These are phyloP conservation scores for Boletus vinaceobasis DNA, from an alignment of 768 basidiomycete species.

Conservation along the genomic window DNA sequence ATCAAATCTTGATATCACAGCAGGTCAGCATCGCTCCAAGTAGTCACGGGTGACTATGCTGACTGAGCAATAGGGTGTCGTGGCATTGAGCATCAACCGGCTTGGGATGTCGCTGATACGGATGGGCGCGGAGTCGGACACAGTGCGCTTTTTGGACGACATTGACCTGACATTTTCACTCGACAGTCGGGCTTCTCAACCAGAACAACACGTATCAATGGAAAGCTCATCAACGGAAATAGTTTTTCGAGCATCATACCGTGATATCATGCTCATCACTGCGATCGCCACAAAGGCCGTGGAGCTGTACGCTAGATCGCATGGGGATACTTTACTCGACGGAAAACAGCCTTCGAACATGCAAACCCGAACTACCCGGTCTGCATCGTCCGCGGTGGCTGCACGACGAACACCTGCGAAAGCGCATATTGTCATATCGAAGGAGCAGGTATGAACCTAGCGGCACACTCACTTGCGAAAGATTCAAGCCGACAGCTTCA, in stretches of 20 bases:
- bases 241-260: constrained; percentile 91
- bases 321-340: constrained; percentile 17
- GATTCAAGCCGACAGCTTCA: not conserved
- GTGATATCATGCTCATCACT: constrained; percentile 87
- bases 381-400: constrained; percentile 3
- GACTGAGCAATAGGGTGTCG: constrained; percentile 55
- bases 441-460: constrained; percentile 64
- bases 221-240: constrained; percentile 81
- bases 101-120: constrained; percentile 92
- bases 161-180: constrained; percentile 84
- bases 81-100: constrained; percentile 73
- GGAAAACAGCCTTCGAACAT: constrained; percentile 8
- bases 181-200: constrained; percentile 73
- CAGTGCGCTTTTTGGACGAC: constrained; percentile 90
- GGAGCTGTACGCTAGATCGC: constrained; percentile 60
- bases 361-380: not conserved
- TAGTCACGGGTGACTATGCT: constrained; percentile 3
- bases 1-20: constrained; percentile 83
- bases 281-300: constrained; percentile 84
- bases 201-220: constrained; percentile 74
- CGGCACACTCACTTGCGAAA: not conserved
- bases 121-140: constrained; percentile 82
- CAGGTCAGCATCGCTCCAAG: constrained; percentile 55
- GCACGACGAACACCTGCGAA: constrained; percentile 24
- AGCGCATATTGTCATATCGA: constrained; percentile 59